Evolutionary conservation across 306 rosid genomes (phyloP), one percentile per base, ranked within the genome.

Genomic region (Rosa persica): DNA sequence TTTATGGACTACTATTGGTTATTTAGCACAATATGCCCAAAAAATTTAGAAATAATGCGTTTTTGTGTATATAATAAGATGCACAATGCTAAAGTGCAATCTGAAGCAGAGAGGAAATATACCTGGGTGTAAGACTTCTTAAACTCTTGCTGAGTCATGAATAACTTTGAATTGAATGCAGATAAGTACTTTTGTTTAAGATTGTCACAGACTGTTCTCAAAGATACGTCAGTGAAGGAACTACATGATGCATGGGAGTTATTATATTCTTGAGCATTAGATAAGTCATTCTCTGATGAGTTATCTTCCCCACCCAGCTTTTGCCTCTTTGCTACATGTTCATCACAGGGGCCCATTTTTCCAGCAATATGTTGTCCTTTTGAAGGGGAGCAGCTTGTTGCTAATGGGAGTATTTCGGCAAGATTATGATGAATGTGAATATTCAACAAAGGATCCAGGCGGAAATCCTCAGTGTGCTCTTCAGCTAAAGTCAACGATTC

Each of bases 341-440:
- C 83, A 75, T 86, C 89, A 73, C 47, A 81, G 72, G 78, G 72
- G 55, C 38, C 48, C 80, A 73, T 85, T 70, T 67, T 78, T 61
- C 65, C 83, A 39, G 89, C 82, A 52, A 84, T 34, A 61, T 74
- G 69, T 43, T 83, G 83, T 76, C 77, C 79, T 40, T 85, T 79
- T 76, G 86, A 82, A 36, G 85, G 81, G 55, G 75, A 77, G 80
- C 73, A 68, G 79, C 86, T 87, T 55, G 82, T 67, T 77, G 80
- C 84, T 72, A 65, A 85, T 40, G 97, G 89, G 6, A 88, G 91
- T 76, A 89, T 89, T 80, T 95, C 98, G 27, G 91, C 87, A 81
- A 95, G 93, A 88, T 95, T 95, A 81, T 93, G 93, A 88, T 89
- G 91, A 81, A 89, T 90, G 87, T 91, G 99, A 47, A 95, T 89